phyloP scores from a whole-genome alignment of 768 basidiomycete species.

The Hysterangium stoloniferum region DNA sequence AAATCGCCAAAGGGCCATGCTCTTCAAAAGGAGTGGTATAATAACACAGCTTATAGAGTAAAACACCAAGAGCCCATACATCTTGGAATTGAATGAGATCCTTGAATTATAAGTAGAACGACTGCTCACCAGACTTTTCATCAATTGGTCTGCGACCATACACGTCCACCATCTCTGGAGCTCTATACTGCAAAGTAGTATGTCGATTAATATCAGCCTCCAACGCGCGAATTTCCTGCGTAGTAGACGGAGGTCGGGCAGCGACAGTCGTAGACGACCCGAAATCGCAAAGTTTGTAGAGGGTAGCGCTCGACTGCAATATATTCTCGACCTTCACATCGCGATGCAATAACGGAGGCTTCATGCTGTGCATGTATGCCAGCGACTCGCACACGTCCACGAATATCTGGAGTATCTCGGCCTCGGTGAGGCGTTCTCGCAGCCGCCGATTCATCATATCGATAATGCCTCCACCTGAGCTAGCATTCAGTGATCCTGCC shows the following conservation, averaged over 20 bases:
- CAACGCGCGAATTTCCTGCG: conserved; percentile 76
- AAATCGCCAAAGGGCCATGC: conserved; percentile 90
- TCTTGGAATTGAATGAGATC: conserved; percentile 33
- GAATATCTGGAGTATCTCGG: conserved; percentile 96
- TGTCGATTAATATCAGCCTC: conserved; percentile 91
- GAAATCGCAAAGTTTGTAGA: conserved; percentile 96
- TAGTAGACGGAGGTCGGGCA: conserved; percentile 60
- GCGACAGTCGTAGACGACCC: conserved; percentile 82
- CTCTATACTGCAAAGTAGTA: conserved; percentile 94
- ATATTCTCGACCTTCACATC: conserved; percentile 99
- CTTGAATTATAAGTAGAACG: neutral
- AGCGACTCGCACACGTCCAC: conserved; percentile 96
- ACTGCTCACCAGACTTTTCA: conserved; percentile 57
- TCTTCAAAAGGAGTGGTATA: conserved; percentile 99
- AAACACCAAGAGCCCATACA: conserved; percentile 94
- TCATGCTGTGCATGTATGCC: conserved; percentile 91
- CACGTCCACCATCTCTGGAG: conserved; percentile 98
- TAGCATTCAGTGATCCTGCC: conserved; percentile 12
- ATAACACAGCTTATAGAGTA: conserved; percentile 97
- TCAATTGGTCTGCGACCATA: conserved; percentile 77
- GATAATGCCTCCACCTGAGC: conserved; percentile 90
- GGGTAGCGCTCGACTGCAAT: conserved; percentile 73
- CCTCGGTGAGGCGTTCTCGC: conserved; percentile 88
- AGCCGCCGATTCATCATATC: conserved; percentile 99
- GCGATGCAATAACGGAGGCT: conserved; percentile 86